Evolutionary conservation across 352 stramenopile species (phyloP), one percentile per base, ranked within the genome.

Genomic region (Globisporangium lucens): DNA sequence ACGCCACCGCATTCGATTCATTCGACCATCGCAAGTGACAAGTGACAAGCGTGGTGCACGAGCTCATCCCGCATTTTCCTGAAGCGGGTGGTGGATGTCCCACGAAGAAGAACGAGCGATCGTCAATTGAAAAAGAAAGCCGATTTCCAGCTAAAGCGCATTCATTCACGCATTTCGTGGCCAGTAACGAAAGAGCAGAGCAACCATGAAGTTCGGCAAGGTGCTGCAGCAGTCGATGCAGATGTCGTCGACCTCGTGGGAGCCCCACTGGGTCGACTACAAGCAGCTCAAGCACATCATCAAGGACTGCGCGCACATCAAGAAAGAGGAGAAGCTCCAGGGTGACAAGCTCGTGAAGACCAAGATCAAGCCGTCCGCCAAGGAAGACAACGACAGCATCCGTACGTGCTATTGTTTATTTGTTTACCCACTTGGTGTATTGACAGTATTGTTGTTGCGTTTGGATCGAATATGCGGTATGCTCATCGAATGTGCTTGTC

Each of bases 221-320:
- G 84, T 95, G 63, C 70, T 95, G 67, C 86, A 91, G 73, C 87
- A 95, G 75, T 93, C 87, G 71, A 91, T 89, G 75, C 82, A 94
- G 52, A 87, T 95, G 72, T 94, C 85, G 69, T 89, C 87, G 56
- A 68, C 66, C 4, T 77, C 76, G 22, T 96, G 86, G 86, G 87
- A 93, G 69, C 56, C 75, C 20, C 86, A 78, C 66, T 96, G 89
- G 89, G 81, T 91, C 36, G 87, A 96, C 77, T 96, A 96, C 79
- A 96, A 96, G 70, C 72, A 90, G 66, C 85, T 96, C 57, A 96
- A 96, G 79, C 82, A 85, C 67, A 94, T 94, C 71, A 95, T 96
- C 73, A 96, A 96, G 68, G 89, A 95, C 76, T 96, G 88, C 70
- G 88, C 86, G 53, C 85, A 94, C 76, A 88, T 96, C 64, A 82